A percentile compares a stretch with the other conserved stretches of the same genome.
phyloP scores from a whole-genome alignment of 2,329 filamentous ascomycete species.

The Beauveria caledonica region DNA sequence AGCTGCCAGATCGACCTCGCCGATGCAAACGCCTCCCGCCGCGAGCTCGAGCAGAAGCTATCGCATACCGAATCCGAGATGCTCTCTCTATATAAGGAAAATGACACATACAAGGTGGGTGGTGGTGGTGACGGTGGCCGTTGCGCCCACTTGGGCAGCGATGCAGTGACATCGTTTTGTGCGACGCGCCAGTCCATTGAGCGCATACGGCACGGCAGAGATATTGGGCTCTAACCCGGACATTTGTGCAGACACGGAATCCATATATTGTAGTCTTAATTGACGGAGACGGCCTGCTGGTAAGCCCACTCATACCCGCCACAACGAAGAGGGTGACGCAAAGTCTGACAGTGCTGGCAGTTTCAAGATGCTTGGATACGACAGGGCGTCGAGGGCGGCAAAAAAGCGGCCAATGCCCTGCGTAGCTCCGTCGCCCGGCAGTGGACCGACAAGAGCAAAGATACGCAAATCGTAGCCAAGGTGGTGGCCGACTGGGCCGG shows the following conservation, averaged over 20 bases:
- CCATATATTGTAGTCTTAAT: constrained; percentile 53
- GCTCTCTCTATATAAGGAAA: constrained; percentile 28
- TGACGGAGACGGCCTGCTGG: constrained; percentile 55
- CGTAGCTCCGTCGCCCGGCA: constrained; percentile 38
- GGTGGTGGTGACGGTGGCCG: not conserved
- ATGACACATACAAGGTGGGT: constrained; percentile 37
- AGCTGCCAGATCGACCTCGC: constrained; percentile 42
- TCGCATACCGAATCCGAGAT: constrained; percentile 30
- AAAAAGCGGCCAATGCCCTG: constrained; percentile 42
- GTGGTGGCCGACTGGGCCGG: constrained; percentile 47
- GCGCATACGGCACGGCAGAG: not conserved
- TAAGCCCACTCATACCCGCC: constrained; percentile 21
- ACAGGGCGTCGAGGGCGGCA: constrained; percentile 48
- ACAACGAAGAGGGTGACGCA: not conserved
- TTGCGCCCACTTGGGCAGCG: not conserved
- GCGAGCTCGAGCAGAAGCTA: constrained; percentile 42
- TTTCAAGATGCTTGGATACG: constrained; percentile 48
- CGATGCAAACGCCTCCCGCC: constrained; percentile 38
- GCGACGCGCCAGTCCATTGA: not conserved
- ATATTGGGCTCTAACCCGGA: not conserved
- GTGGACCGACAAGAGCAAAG: constrained; percentile 34
- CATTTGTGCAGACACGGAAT: constrained; percentile 38
- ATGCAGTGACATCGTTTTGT: not conserved
- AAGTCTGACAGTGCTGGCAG: constrained; percentile 25
- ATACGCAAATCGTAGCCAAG: constrained; percentile 48